Evolutionary conservation across 2,329 filamentous ascomycete genomes (phyloP), one percentile per base, ranked within the genome.

Genomic region (Aureobasidium sp.): DNA sequence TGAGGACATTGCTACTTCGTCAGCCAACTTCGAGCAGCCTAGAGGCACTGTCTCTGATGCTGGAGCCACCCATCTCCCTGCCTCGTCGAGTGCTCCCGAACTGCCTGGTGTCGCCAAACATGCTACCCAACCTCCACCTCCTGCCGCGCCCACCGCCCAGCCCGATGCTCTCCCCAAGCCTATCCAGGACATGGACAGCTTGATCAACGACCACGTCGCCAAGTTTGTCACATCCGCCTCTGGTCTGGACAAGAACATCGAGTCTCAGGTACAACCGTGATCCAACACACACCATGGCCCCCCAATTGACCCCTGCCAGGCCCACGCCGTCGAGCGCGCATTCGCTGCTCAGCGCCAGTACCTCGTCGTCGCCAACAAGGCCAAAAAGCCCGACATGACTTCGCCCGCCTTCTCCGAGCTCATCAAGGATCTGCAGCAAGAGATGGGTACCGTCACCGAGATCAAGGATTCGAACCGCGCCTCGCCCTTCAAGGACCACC

Each of bases 1-100:
- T 62, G 94, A 99, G 79, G 94, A 99, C 75, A 96, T 99, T 71
- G 93, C 94, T 49, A 86, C 89, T 67, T 88, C 90, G n/a, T 71
- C 77, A 6, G 70, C 73, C 17, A 85, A 83, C 61, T 78, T 84
- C 67, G 87, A 88, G 75, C 58, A 66, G 31, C 34, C 66, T 36
- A 71, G 55, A 2, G 14, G 12, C 55, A 34, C 53, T 4, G 41
- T 39, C 20, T 45, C 67, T 64, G 72, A 76, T 74, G 48, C 71
- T 37, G 60, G 57, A 29, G 63, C 48, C 20, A 52, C 65, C n/a
- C 45, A 57, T 20, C 55, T 62, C 61, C 64, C 65, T 20, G 55
- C 67, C 12, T 66, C 76, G 6, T 73, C 75, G 74, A 65, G 75
- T 70, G 45, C 68, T 39, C 66, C 70, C 27, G 64, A 69, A 15